Evolutionary conservation across 352 stramenopile genomes (phyloP).

Genomic region (Pythium phragmitis): DNA sequence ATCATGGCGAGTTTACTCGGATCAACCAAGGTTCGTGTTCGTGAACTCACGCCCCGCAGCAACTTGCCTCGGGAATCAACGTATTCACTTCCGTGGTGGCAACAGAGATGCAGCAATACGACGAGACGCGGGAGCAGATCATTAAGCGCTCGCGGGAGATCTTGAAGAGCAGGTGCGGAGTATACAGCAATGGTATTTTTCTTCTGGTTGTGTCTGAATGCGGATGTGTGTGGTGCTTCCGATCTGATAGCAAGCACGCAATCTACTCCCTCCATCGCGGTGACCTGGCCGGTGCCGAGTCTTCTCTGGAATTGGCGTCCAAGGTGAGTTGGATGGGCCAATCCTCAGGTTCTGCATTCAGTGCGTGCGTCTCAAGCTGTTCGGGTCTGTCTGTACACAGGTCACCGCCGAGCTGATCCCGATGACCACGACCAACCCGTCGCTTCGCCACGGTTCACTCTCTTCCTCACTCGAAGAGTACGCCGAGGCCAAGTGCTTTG

Average conservation of each 20-base stretch:
- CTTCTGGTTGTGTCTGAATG: too few relatives aligned
- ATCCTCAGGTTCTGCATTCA: not conserved
- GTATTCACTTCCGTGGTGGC: too few relatives aligned
- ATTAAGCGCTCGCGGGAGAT: conserved; percentile 95
- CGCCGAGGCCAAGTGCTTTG: conserved; percentile 92
- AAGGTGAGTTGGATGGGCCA: conserved; percentile 28
- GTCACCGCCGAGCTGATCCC: conserved; percentile 78
- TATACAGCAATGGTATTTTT: too few relatives aligned
- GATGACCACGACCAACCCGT: conserved; percentile 80
- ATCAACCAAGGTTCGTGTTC: conserved; percentile 30
- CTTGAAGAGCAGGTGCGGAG: conserved; percentile 84
- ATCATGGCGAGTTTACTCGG: conserved; percentile 27
- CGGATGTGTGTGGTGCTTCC: too few relatives aligned
- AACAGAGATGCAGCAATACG: conserved; percentile 86
- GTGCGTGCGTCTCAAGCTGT: not conserved
- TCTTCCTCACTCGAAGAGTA: conserved; percentile 93
- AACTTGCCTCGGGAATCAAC: conserved; percentile 7
- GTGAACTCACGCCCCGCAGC: too few relatives aligned
- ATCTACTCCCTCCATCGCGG: conserved; percentile 94
- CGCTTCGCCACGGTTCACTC: conserved; percentile 78
- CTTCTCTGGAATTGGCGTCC: conserved; percentile 49
- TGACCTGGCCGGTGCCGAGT: conserved; percentile 59
- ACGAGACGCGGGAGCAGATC: conserved; percentile 91
- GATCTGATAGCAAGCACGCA: conserved; percentile 81
- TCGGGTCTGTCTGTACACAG: conserved; percentile 17